phyloP scores from a whole-genome alignment of 257 asterid species.

The Echium plantagineum region DNA sequence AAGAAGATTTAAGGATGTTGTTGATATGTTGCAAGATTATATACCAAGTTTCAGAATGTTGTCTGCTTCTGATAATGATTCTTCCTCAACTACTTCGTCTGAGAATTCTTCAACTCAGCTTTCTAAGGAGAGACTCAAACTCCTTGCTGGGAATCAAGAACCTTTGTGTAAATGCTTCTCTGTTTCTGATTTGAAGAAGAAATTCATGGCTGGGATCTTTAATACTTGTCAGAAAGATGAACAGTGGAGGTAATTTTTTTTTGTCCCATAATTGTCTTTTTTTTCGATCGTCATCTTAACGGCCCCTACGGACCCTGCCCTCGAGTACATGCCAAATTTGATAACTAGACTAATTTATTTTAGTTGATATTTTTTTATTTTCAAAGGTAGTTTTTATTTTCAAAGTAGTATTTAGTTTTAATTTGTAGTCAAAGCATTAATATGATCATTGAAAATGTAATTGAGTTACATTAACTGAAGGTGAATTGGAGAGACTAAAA shows the following conservation, averaged over 20 bases:
- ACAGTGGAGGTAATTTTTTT: conserved; percentile 39
- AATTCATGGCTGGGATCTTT: conserved; percentile 56
- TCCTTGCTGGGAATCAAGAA: conserved; percentile 42
- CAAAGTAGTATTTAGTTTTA: too few species aligned
- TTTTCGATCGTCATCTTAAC: too few species aligned
- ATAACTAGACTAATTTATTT: too few species aligned
- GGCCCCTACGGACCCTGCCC: too few species aligned
- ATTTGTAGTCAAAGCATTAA: too few species aligned
- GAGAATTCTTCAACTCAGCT: conserved; percentile 55
- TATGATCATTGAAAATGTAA: too few species aligned
- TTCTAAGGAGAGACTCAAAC: conserved; percentile 58
- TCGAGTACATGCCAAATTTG: too few species aligned
- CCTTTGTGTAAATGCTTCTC: conserved; percentile 70
- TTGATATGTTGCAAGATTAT: conserved; percentile 76
- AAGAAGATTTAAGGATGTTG: conserved; percentile 80
- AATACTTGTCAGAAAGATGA: conserved; percentile 57
- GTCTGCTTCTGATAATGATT: conserved; percentile 29
- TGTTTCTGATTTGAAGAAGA: conserved; percentile 76
- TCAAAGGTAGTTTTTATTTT: too few species aligned
- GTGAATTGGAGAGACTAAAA: too few species aligned
- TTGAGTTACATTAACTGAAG: too few species aligned
- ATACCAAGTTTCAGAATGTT: conserved; percentile 65
- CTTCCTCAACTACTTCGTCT: conserved; percentile 30
- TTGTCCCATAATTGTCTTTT: not conserved
- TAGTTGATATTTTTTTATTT: too few species aligned